Evolutionary conservation across 768 basidiomycete genomes (phyloP), one percentile per base, ranked within the genome.

Genomic region (Harrya chromipes): DNA sequence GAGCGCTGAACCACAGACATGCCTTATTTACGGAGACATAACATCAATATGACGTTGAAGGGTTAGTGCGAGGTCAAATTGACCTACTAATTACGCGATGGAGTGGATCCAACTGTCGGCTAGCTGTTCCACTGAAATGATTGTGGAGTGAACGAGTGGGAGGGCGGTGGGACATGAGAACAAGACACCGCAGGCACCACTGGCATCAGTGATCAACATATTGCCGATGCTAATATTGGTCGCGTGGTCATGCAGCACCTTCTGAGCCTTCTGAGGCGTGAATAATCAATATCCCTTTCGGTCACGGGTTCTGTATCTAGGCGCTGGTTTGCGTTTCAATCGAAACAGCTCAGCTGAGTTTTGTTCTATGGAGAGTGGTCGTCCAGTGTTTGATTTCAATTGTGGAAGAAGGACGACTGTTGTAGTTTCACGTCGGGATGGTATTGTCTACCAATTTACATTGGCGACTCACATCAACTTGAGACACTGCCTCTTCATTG

Each of bases 401-500:
- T 20, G 31, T 42, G 50, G 62, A 59, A 55, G 46, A 12, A 34
- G 19, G 27, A 33, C 23, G 23, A 35, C 29, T 38, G 20, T 26
- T 46, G 40, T 27, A 12, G 42, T 40, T 26, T 45, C 37, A 44
- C 37, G 47, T 53, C 55, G 43, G 34, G 24, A 35, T 43, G 40
- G 46, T 43, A 14, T 17, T 33, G 19, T 26, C 46, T 38, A 19
- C 39, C 26, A 5, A 29, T 23, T 23, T n/a, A n/a, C n/a, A 47
- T 47, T 27, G 37, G 40, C 16, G 14, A 8, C 31, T 27, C 34
- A 17, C 43, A 52, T 43, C 37, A 31, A 40, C 36, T 36, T 40
- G 49, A 55, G 48, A 59, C 53, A 53, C 59, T 45, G 47, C 43
- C 46, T 3, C n/a, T 37, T 27, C 6, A 45, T 49, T 41, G 21